A percentile compares a stretch with the other conserved stretches of the same genome.
Conservation (phyloP, 176 grass and related monocot species). For the Melocanna baccifera region DNA sequence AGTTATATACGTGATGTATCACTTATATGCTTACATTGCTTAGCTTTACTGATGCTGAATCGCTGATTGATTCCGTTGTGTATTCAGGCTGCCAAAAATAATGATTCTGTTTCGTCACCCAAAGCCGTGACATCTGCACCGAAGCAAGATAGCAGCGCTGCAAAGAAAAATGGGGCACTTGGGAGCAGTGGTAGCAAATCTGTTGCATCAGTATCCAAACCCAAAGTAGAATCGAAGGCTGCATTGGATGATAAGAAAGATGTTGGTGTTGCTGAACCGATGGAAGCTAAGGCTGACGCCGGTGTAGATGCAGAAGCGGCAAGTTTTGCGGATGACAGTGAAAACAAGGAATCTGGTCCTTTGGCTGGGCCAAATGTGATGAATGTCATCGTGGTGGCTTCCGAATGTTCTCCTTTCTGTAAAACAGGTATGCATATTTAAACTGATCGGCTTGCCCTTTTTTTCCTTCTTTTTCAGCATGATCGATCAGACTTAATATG, state of each 20-base stretch:
- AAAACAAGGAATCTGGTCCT: conserved; percentile 37
- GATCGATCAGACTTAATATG: not conserved
- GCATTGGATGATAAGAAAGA: conserved; percentile 14
- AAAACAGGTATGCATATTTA: conserved; percentile 64
- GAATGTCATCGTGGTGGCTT: conserved; percentile 85
- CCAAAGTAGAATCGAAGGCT: not conserved
- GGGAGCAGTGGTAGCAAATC: not conserved
- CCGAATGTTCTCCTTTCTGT: conserved; percentile 87
- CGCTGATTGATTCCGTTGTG: not conserved
- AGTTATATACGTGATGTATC: not conserved
- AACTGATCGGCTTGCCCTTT: not conserved
- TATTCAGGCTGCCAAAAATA: conserved; percentile 3
- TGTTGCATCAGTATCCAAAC: not conserved
- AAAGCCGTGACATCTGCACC: not conserved
- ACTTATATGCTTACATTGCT: not conserved
- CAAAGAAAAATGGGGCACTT: conserved; percentile 19
- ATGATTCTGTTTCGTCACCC: conserved; percentile 16
- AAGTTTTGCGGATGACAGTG: conserved; percentile 8
- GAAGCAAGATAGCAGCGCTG: not conserved
- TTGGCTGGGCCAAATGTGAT: conserved; percentile 90
- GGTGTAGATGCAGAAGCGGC: not conserved
- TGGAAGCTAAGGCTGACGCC: conserved; percentile 22
- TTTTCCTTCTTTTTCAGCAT: not conserved
- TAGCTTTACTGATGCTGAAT: not conserved
- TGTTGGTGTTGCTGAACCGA: conserved; percentile 10